Evolutionary conservation across 495 filamentous ascomycete genomes (phyloP).

Genomic region (Amniculicola lignicola): DNA sequence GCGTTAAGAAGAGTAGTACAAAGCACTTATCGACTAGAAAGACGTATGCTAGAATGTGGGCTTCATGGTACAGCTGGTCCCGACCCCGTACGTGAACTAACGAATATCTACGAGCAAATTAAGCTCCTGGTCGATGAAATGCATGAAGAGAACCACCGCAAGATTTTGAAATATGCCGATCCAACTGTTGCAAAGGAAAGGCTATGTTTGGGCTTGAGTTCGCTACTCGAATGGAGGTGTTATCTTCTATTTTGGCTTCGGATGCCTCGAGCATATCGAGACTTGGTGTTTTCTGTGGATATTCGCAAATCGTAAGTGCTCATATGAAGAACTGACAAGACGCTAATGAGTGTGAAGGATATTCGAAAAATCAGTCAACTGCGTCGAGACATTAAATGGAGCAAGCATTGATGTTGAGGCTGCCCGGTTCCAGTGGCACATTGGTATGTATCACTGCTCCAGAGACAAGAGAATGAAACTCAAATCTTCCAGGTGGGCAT

Average conservation of each 20-base stretch:
- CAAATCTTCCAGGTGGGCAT: no score
- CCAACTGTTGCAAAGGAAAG: slow-evolving; percentile 17
- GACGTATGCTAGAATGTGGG: slow-evolving; percentile 28
- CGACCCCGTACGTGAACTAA: slow-evolving; percentile 26
- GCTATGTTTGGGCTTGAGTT: slow-evolving; percentile 20
- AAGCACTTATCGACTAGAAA: slow-evolving; percentile 30
- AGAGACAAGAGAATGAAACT: not conserved
- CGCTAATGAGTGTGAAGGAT: slow-evolving; percentile 6
- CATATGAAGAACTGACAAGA: not conserved
- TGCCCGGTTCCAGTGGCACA: slow-evolving; percentile 31
- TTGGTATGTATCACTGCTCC: slow-evolving; percentile 9
- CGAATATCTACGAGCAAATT: slow-evolving; percentile 29
- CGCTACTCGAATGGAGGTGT: slow-evolving; percentile 31
- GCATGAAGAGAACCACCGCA: slow-evolving; percentile 22
- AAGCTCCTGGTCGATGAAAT: slow-evolving; percentile 28
- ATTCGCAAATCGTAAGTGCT: slow-evolving; percentile 29
- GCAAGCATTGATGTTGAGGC: slow-evolving; percentile 23
- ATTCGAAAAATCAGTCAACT: slow-evolving; percentile 26
- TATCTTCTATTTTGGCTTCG: slow-evolving; percentile 34
- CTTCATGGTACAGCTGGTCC: slow-evolving; percentile 25
- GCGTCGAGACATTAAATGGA: slow-evolving; percentile 22
- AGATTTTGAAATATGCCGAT: slow-evolving; percentile 24
- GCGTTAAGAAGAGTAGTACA: slow-evolving; percentile 29
- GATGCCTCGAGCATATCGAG: slow-evolving; percentile 31
- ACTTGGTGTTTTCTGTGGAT: slow-evolving; percentile 28